phyloP scores from a whole-genome alignment of 192 early-diverging fungal species.

The Linnemannia schmuckeri region DNA sequence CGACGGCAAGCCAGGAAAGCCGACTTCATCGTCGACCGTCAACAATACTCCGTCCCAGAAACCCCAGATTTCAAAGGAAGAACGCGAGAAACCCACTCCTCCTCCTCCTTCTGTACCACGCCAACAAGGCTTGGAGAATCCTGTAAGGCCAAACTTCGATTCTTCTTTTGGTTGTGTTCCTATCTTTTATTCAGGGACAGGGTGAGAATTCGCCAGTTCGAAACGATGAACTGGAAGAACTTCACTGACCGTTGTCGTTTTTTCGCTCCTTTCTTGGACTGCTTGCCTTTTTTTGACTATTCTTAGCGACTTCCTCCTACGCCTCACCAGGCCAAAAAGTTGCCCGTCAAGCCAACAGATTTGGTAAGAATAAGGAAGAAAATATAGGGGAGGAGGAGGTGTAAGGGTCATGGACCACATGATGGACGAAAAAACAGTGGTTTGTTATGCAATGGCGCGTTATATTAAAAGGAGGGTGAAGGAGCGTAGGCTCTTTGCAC shows the following conservation, averaged over 20 bases:
- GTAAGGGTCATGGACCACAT: slow-evolving; percentile 17
- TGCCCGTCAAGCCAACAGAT: slow-evolving; percentile 24
- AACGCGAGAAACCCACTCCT: slow-evolving; percentile 28
- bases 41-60: neutral
- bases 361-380: slow-evolving; percentile 27
- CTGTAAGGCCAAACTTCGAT: slow-evolving; percentile 21
- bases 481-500: neutral
- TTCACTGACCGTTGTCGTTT: slow-evolving; percentile 9
- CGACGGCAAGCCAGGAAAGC: slow-evolving; percentile 6
- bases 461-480: neutral
- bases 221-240: neutral
- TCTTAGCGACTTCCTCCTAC: slow-evolving; percentile 18
- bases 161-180: neutral
- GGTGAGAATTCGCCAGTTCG: too few species aligned
- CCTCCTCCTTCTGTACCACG: slow-evolving; percentile 14
- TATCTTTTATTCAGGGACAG: neutral
- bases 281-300: slow-evolving; percentile 11
- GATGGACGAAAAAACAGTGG: neutral
- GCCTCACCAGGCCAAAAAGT: slow-evolving; percentile 28
- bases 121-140: slow-evolving; percentile 32
- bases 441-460: neutral
- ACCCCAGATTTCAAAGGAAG: slow-evolving; percentile 19
- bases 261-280: neutral
- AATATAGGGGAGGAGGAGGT: slow-evolving; percentile 10
- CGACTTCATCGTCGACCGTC: slow-evolving; percentile 42